Percentiles rank a stretch among this genome's conserved stretches.
These are phyloP conservation scores for Nicotiana knightiana DNA, from an alignment of 257 asterid species.

Conservation along the genomic window DNA sequence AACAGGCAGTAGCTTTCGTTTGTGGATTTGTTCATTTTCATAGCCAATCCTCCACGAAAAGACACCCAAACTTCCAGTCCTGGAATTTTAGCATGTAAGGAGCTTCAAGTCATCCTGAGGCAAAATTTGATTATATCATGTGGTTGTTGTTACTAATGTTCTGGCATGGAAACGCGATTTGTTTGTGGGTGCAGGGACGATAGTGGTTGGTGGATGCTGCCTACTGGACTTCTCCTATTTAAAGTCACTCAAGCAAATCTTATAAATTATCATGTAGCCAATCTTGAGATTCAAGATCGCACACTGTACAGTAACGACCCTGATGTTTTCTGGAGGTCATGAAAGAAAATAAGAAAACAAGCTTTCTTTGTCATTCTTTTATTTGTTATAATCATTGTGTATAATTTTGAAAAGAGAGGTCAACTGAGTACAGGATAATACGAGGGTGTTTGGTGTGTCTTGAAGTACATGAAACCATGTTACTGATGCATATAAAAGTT, in stretches of 20 bases:
- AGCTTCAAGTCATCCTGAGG: neutral
- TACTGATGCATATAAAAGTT: neutral
- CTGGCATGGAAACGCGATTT: neutral
- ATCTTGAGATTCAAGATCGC: constrained; percentile 88
- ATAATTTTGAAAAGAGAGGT: neutral
- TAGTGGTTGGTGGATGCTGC: constrained; percentile 93
- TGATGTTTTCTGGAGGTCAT: constrained; percentile 70
- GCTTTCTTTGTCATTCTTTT: neutral
- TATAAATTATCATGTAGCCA: constrained; percentile 75
- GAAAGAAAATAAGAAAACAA: constrained; percentile 5
- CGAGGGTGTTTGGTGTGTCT: neutral
- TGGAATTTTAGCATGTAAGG: constrained; percentile 84
- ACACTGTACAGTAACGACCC: constrained; percentile 73
- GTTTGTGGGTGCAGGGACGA: constrained; percentile 57
- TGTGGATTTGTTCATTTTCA: constrained; percentile 69
- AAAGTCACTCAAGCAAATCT: constrained; percentile 63
- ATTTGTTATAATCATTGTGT: neutral
- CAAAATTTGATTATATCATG: neutral
- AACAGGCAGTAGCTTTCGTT: constrained; percentile 68
- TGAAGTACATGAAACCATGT: neutral
- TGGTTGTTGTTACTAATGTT: neutral
- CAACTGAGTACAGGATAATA: neutral
- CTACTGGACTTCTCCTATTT: constrained; percentile 54
- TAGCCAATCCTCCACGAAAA: constrained; percentile 50
- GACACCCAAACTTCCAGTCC: constrained; percentile 35